Evolutionary conservation across 305 asterid species (phyloP).

Genomic region (Stenogyne calaminthoides): DNA sequence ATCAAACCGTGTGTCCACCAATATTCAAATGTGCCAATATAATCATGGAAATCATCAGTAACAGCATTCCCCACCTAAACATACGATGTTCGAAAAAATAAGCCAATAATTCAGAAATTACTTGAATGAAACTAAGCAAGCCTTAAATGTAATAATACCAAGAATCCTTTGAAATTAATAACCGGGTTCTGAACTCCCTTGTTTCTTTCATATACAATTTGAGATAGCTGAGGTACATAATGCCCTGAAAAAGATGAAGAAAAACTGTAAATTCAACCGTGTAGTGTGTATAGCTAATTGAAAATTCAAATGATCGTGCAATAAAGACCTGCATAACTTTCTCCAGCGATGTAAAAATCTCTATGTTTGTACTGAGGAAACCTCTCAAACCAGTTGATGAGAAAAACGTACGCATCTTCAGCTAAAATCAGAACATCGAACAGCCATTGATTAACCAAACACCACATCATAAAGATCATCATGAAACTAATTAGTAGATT

Average conservation of each 20-base stretch:
- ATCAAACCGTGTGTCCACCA: conserved; percentile 99
- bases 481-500: not conserved
- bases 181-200: conserved; percentile 74
- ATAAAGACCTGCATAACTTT: conserved; percentile 81
- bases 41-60: conserved; percentile 85
- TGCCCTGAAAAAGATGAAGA: conserved; percentile 63
- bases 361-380: conserved; percentile 91
- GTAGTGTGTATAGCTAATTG: not conserved
- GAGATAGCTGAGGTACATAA: conserved; percentile 95
- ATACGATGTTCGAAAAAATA: conserved; percentile 1
- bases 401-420: conserved; percentile 76
- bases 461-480: conserved; percentile 19
- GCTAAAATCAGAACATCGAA: conserved; percentile 51
- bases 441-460: conserved; percentile 22
- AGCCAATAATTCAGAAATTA: conserved; percentile 14
- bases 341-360: conserved; percentile 87
- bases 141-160: conserved; percentile 49
- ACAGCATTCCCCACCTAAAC: conserved; percentile 96
- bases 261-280: not conserved
- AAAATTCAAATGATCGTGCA: not conserved
- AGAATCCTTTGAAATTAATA: conserved; percentile 87
- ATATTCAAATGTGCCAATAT: conserved; percentile 89
- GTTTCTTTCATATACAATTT: conserved; percentile 62
- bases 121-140: not conserved
- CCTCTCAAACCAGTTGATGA: conserved; percentile 84